A percentile compares a stretch with the other conserved stretches of the same genome.
Evolutionary conservation across 2,329 filamentous ascomycete genomes (phyloP).

Genomic region (Thermothelomyces thermophilus): DNA sequence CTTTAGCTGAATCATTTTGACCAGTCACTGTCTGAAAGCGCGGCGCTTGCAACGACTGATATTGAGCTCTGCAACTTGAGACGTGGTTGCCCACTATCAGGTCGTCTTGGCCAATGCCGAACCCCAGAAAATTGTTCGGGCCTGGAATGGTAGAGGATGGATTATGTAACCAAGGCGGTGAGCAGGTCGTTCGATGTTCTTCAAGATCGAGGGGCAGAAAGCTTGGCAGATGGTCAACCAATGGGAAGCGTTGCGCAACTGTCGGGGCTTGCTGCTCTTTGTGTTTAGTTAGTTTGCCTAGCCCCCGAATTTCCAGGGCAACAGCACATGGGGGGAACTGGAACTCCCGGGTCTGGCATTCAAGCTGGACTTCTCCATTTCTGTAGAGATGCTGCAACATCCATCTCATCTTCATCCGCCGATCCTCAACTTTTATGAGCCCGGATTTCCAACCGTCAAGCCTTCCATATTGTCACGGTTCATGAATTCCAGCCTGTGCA

Average conservation of each 20-base stretch:
- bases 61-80: constrained; percentile 1
- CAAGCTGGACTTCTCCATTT: not conserved
- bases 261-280: constrained; percentile 3
- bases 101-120: constrained; percentile 10
- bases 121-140: constrained; percentile 21
- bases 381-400: too few species aligned
- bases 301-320: constrained; percentile 25
- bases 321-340: constrained; percentile 7
- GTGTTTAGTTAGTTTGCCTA: constrained; percentile 16
- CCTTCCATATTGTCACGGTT: too few species aligned
- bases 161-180: constrained; percentile 18
- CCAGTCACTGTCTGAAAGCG: constrained; percentile 24
- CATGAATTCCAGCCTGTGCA: too few species aligned
- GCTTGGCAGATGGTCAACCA: constrained; percentile 5
- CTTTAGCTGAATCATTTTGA: constrained; percentile 89
- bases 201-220: too few species aligned
- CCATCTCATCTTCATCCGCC: not conserved
- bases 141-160: not conserved
- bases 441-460: too few species aligned
- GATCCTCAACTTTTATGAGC: not conserved
- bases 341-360: not conserved
- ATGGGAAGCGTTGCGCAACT: constrained; percentile 18
- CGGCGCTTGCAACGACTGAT: constrained; percentile 15
- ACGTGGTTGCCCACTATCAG: constrained; percentile 8
- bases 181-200: not conserved